Base-by-base conservation (phyloP, 208 protist genomes). In the Vickermania ingenoplastis region DNA sequence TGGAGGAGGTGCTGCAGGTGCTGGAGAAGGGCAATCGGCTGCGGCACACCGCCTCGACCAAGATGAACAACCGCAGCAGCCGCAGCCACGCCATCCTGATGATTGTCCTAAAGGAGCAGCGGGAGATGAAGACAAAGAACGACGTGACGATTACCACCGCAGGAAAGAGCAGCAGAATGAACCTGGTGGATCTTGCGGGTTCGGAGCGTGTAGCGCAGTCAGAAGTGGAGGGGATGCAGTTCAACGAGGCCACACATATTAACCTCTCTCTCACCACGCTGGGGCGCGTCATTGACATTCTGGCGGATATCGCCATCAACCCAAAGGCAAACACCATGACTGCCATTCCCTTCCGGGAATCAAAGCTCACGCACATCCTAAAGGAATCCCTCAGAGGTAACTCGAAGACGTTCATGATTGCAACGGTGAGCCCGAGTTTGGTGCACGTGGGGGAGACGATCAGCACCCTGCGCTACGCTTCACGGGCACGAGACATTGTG, bases 41-140 rank as follows among this genome's bases (percentile, higher is more conserved):
- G 28, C 70, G 91, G 14, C 73, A 64, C 26, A 95, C 94, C 1
- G 95, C 94, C 1, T 71, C 74, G 36, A 99, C 96, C 1, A 79
- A 85, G 28, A 97, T 98, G 92, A 99, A 99, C 68, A 86, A 96
- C 21, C 73, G 85, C 59, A 97, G 91, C 68, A 97, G 86, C 48
- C 85, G 97, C 28, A 98, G 97, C 26, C 97, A 99, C 71, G 96
- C 97, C 13, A 97, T 99, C 54, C 80, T 99, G 57, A 54, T 26
- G 21, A 28, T 54, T 21, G 62, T 66, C 30, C 63, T 54, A 28
- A 71, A 76, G 57, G 77, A 82, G 30, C 77, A 66, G 36, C 36
- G 36, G 7, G 11, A n/a, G 36, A 45, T 45, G 36, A 45, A 7
- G 7, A n/a, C 36, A 7, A 17, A n/a, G 36, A 45, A 45, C 17